Base-by-base conservation (phyloP, 2,329 filamentous ascomycete genomes). In the Cladosporium sp. region DNA sequence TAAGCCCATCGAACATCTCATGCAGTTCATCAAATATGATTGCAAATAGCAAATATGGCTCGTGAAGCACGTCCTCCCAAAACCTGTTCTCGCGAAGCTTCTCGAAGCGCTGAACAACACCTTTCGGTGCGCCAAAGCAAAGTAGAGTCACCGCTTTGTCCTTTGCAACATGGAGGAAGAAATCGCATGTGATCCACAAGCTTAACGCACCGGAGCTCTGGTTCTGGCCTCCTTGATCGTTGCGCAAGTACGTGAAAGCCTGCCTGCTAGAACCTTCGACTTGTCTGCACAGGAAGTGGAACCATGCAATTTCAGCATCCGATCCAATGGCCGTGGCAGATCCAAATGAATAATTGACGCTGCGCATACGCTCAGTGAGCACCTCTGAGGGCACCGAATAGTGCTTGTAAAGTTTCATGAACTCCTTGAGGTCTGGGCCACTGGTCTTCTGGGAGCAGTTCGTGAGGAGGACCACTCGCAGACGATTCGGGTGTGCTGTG, bases 21-120 rank as follows among this genome's bases (percentile, higher is more conserved):
- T 62, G 60, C 21, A 62, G 33, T 29, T 62, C 60, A 28, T 62
- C 60, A 26, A 62, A 62, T 10, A 62, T 16, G 6, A 62, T 62
- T 1, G 26, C 60, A 26, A 53, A 62, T 6, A 62, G 60, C 23
- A 62, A 10, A 31, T 55, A 62, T 12, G 60, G 60, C 46, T 62
- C 60, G 21, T 62, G 31, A 21, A 62, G 16, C 12, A 44, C 28
- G 16, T 62, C 60, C 12, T 23, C 35, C 60, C 60, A 62, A 1
- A 50, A 62, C 7, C 6, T 11, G n/a, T 62, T 62, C 14, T 28
- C 49, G 10, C 26, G 49, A 21, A 53, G 33, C 21, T 31, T 28
- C 23, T 53, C 49, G 18, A 62, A 62, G 31, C 60, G 46, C 16
- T 44, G 18, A 6, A 62, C 33, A n/a, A 62, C n/a, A 5, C 21